Conservation (phyloP, 495 filamentous ascomycete genomes). For the Usnea hakonensis region DNA sequence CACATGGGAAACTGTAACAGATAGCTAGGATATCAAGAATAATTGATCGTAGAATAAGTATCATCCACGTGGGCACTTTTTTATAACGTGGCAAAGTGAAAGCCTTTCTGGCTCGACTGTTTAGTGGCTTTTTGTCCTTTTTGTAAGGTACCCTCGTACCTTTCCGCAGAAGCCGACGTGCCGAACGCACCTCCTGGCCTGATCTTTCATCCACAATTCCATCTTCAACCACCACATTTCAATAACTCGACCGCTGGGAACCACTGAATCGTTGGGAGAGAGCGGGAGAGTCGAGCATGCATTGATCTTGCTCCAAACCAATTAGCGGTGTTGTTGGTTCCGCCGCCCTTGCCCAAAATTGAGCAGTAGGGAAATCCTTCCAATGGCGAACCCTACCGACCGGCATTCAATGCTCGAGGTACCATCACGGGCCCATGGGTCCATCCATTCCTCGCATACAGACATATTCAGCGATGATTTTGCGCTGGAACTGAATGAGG, state of each 20-base stretch:
- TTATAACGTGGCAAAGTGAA: too few species aligned
- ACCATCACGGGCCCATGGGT: conserved; percentile 13
- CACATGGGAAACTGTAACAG: too few species aligned
- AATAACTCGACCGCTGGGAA: background rate
- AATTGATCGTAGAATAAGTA: too few species aligned
- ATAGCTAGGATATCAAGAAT: too few species aligned
- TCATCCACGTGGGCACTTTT: too few species aligned
- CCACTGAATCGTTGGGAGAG: background rate
- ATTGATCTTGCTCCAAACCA: background rate
- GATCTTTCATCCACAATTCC: background rate
- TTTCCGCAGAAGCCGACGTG: background rate
- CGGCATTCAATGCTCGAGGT: conserved; percentile 10
- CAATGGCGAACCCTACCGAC: conserved; percentile 16
- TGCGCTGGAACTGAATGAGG: conserved; percentile 28
- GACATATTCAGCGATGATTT: conserved; percentile 46
- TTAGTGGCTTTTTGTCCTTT: background rate
- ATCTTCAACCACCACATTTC: background rate
- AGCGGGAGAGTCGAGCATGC: background rate
- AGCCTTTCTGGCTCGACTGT: background rate
- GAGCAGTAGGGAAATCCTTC: background rate
- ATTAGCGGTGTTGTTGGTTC: background rate
- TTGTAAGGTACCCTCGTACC: too few species aligned
- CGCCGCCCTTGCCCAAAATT: background rate
- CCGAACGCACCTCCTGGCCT: background rate
- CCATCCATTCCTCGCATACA: conserved; percentile 38